Percentiles rank a stretch among this genome's conserved stretches.
phyloP scores from a whole-genome alignment of 148 eudicot species.

The Persicaria tinctoria region DNA sequence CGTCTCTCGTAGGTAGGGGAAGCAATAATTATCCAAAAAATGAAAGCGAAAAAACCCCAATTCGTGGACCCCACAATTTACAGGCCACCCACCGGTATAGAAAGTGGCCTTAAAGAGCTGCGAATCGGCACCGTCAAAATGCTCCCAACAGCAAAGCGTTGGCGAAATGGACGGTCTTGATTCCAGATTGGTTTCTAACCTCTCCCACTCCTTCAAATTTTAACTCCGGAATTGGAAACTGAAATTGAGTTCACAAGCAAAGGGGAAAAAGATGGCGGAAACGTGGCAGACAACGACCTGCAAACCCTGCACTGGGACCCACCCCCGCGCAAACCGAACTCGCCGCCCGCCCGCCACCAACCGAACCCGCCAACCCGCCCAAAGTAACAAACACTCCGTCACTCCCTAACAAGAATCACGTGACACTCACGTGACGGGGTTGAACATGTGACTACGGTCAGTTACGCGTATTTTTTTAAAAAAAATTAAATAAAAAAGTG shows the following conservation, averaged over 20 bases:
- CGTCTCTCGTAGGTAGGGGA: neutral
- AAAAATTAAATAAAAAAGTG: neutral
- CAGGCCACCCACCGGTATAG: neutral
- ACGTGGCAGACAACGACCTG: neutral
- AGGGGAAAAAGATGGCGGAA: neutral
- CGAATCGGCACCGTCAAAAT: neutral
- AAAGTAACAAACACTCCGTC: neutral
- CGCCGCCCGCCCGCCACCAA: neutral
- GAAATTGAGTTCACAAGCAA: neutral
- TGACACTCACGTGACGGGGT: conserved; percentile 17
- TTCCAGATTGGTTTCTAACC: too few species aligned
- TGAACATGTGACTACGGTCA: neutral
- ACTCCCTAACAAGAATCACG: neutral
- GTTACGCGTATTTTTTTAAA: too few species aligned
- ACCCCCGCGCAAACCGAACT: neutral
- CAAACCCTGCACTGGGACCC: neutral
- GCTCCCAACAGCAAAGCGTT: neutral
- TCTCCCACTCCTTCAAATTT: too few species aligned
- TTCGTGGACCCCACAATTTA: neutral
- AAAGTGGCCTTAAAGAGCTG: neutral
- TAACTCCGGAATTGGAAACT: neutral
- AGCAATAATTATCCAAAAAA: neutral
- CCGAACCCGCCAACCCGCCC: neutral
- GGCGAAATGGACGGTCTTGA: conserved; percentile 5
- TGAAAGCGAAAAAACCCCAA: neutral